phyloP scores from a whole-genome alignment of 306 rosid species.

The Quercus engelmannii region DNA sequence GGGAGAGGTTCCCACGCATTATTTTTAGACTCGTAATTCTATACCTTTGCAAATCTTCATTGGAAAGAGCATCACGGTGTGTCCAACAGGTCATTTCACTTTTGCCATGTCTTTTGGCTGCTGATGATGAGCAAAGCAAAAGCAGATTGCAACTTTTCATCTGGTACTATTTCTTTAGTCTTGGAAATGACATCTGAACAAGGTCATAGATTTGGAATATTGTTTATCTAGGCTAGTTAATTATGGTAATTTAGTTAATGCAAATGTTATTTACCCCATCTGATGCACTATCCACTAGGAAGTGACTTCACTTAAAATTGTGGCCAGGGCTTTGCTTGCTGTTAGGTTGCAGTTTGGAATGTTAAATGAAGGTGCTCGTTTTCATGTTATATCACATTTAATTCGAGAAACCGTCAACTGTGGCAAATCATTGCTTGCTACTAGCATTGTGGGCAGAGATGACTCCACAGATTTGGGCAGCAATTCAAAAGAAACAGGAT shows the following conservation, averaged over 20 bases:
- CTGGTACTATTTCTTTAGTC: slow-evolving; percentile 53
- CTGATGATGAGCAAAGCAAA: slow-evolving; percentile 98
- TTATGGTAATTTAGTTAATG: not conserved
- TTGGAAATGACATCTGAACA: slow-evolving; percentile 9
- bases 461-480: slow-evolving; percentile 48
- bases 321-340: slow-evolving; percentile 82
- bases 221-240: not conserved
- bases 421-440: slow-evolving; percentile 88
- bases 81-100: slow-evolving; percentile 79
- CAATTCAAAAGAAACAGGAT: slow-evolving; percentile 59
- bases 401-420: slow-evolving; percentile 77
- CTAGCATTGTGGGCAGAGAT: slow-evolving; percentile 69
- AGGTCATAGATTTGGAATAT: slow-evolving; percentile 6
- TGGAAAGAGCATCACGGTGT: slow-evolving; percentile 85
- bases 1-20: slow-evolving; percentile 89
- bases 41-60: slow-evolving; percentile 82
- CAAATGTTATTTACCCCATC: not conserved
- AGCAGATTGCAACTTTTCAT: slow-evolving; percentile 84
- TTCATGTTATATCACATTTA: slow-evolving; percentile 90
- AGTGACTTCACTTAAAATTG: slow-evolving; percentile 35
- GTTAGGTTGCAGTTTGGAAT: slow-evolving; percentile 80
- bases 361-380: slow-evolving; percentile 86
- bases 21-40: slow-evolving; percentile 82
- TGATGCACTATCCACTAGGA: slow-evolving; percentile 7
- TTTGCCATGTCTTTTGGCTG: slow-evolving; percentile 73